phyloP scores from a whole-genome alignment of 306 rosid genomes.

The Oemleria cerasiformis region DNA sequence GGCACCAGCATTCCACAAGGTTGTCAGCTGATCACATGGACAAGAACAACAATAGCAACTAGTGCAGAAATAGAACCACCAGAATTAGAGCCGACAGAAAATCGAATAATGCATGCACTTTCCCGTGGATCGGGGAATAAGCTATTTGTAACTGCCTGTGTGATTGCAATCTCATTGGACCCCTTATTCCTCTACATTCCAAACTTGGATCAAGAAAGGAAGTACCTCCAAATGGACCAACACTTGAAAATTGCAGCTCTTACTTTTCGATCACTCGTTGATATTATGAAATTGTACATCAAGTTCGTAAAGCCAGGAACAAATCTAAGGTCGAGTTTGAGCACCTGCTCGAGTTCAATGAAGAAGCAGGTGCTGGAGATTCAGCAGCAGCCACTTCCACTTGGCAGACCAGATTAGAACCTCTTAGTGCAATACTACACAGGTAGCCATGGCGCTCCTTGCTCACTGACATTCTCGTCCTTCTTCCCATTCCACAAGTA shows the following conservation, averaged over 20 bases:
- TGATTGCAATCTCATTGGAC: not conserved
- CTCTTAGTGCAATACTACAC: not conserved
- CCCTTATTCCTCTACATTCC: slow-evolving; percentile 12
- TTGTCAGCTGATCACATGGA: too few relatives aligned
- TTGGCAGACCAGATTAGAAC: not conserved
- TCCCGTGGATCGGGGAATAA: not conserved
- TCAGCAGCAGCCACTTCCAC: not conserved
- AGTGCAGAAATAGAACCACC: too few relatives aligned
- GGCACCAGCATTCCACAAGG: too few relatives aligned
- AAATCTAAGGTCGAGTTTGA: not conserved
- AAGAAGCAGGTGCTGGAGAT: not conserved
- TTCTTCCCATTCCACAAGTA: slow-evolving; percentile 25
- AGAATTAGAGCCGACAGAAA: too few relatives aligned
- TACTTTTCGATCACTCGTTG: slow-evolving; percentile 4
- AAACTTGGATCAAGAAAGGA: not conserved
- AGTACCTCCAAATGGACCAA: not conserved
- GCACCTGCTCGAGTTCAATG: not conserved
- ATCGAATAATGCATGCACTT: too few relatives aligned
- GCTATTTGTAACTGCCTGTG: not conserved
- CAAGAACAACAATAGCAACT: too few relatives aligned
- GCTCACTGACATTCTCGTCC: slow-evolving; percentile 1
- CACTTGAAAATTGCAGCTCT: not conserved
- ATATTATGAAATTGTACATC: not conserved
- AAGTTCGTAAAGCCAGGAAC: not conserved
- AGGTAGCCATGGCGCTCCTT: slow-evolving; percentile 8